Evolutionary conservation across 2,329 filamentous ascomycete genomes (phyloP).

Genomic region (Ambrosiella beaveri): DNA sequence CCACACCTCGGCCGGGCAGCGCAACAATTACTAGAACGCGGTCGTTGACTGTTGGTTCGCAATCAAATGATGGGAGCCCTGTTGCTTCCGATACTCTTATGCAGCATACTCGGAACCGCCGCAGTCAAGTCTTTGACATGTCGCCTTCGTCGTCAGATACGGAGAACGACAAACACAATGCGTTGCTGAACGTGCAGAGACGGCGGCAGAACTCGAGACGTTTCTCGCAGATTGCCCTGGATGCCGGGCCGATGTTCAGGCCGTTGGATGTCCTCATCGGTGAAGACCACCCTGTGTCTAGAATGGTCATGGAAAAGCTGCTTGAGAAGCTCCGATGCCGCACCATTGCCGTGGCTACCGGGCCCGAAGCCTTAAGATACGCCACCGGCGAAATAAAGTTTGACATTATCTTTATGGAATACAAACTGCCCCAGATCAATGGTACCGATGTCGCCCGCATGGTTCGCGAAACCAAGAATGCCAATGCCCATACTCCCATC

Average conservation of each 20-base stretch:
- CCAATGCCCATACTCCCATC: conserved; percentile 86
- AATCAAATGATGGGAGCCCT: conserved; percentile 82
- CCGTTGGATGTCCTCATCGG: conserved; percentile 90
- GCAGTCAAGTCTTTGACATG: conserved; percentile 89
- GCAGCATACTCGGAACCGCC: conserved; percentile 65
- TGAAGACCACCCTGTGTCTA: conserved; percentile 91
- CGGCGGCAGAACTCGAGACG: conserved; percentile 90
- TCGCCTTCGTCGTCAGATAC: conserved; percentile 97
- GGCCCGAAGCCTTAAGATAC: conserved; percentile 80
- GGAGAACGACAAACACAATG: conserved; percentile 82
- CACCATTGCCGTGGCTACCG: conserved; percentile 79
- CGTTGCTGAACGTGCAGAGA: conserved; percentile 76
- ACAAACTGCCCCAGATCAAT: conserved; percentile 85
- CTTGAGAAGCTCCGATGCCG: conserved; percentile 89
- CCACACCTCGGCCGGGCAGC: conserved; percentile 43
- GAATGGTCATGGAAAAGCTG: conserved; percentile 97
- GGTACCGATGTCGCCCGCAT: conserved; percentile 91
- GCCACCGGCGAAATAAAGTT: conserved; percentile 96
- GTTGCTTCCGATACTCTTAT: conserved; percentile 51
- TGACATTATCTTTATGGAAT: conserved; percentile 97
- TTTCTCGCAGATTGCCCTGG: conserved; percentile 75
- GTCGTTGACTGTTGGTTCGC: conserved; percentile 84
- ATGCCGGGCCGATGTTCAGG: conserved; percentile 63
- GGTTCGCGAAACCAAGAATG: conserved; percentile 92
- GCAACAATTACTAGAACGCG: conserved; percentile 50